Conservation (phyloP, 768 basidiomycete genomes). For the Goffeauzyma gilvescens region DNA sequence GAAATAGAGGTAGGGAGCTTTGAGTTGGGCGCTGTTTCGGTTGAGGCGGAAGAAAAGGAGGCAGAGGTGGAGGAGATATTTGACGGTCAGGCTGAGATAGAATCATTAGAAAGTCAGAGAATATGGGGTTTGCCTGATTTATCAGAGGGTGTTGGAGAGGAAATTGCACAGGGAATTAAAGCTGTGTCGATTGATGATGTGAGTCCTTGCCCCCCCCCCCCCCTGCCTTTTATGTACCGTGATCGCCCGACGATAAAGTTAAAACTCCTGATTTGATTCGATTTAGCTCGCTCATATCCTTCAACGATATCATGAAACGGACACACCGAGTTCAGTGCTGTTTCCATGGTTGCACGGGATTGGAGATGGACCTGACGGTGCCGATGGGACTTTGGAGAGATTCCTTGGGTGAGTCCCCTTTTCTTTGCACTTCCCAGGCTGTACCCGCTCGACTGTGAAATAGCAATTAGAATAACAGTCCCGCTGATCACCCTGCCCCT, state of each 20-base stretch:
- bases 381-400: slow-evolving; percentile 20
- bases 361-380: slow-evolving; percentile 23
- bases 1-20: no score
- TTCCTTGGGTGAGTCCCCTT: slow-evolving; percentile 25
- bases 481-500: no score
- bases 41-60: slow-evolving; percentile 3
- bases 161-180: slow-evolving; percentile 5
- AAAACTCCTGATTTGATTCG: not conserved
- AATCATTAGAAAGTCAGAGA: not conserved
- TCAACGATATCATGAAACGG: slow-evolving; percentile 19
- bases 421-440: no score
- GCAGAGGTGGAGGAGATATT: not conserved
- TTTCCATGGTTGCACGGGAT: slow-evolving; percentile 32
- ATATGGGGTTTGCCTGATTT: slow-evolving; percentile 11
- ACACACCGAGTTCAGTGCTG: slow-evolving; percentile 24
- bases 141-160: slow-evolving; percentile 3
- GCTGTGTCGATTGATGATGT: slow-evolving; percentile 4
- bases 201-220: not conserved
- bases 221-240: not conserved
- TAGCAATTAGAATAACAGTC: no score
- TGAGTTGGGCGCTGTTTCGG: slow-evolving; percentile 2
- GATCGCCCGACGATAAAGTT: not conserved
- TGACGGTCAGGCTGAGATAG: not conserved
- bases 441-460: no score
- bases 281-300: not conserved